Conservation (phyloP, 2,329 filamentous ascomycete species). For the Hypoxylon sp. region DNA sequence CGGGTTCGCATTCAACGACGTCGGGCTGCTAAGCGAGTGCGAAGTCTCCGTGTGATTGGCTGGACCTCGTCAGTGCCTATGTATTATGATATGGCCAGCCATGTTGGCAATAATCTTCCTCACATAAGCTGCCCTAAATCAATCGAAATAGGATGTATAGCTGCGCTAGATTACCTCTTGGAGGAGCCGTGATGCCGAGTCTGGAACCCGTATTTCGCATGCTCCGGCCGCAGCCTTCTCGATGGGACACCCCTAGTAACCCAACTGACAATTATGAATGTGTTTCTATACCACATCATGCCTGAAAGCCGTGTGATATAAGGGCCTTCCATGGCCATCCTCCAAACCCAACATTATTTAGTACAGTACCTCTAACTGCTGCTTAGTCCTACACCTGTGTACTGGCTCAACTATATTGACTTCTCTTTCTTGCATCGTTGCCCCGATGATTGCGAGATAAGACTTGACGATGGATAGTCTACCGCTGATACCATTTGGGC, state of each 20-base stretch:
- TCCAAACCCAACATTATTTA: neutral
- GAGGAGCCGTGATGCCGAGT: neutral
- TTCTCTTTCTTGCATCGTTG: neutral
- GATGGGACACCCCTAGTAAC: neutral
- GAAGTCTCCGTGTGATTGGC: neutral
- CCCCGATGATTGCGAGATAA: neutral
- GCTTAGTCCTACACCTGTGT: neutral
- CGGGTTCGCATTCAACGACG: neutral
- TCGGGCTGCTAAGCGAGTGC: constrained; percentile 1
- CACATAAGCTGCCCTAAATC: neutral
- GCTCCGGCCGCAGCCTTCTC: neutral
- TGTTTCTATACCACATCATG: neutral
- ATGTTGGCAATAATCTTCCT: neutral
- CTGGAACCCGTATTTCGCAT: neutral
- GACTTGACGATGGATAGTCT: constrained; percentile 8
- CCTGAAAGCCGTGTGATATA: neutral
- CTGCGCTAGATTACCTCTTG: neutral
- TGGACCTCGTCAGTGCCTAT: neutral
- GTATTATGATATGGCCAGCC: neutral
- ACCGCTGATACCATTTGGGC: constrained; percentile 54
- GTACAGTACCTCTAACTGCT: neutral
- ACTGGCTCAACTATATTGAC: neutral
- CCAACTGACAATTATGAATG: neutral
- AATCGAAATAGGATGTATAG: neutral
- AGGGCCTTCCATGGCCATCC: neutral